A percentile compares a stretch with the other conserved stretches of the same genome.
Conservation (phyloP, 2,329 filamentous ascomycete genomes). For the Fusarium tuaranense region DNA sequence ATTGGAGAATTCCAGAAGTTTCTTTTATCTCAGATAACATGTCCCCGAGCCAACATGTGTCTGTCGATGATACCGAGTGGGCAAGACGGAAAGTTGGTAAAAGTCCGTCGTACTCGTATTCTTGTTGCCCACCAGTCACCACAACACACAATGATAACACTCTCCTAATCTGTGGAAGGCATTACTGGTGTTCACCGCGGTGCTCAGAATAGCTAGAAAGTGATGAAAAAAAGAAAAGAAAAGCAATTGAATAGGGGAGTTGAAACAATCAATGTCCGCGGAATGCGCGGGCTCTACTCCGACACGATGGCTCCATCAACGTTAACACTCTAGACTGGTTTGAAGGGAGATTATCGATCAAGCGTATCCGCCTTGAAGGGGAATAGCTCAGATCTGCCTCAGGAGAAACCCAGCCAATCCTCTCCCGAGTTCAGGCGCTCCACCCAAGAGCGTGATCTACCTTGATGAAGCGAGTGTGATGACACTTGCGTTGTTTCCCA, state of each 20-base stretch:
- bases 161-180: not conserved
- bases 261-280: not conserved
- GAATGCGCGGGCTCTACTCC: not conserved
- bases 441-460: not conserved
- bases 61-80: not conserved
- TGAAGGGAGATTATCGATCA: not conserved
- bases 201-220: accelerated
- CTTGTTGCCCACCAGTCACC: not conserved
- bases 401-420: not conserved
- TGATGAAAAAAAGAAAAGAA: not conserved
- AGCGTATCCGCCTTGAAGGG: not conserved
- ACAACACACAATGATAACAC: not conserved
- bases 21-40: not conserved
- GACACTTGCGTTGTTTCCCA: no score
- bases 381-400: not conserved
- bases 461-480: no score
- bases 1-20: not conserved
- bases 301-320: not conserved
- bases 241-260: not conserved
- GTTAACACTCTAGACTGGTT: not conserved
- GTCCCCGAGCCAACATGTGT: not conserved
- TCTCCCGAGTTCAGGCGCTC: not conserved
- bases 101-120: not conserved
- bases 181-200: accelerated
- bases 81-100: not conserved